These are phyloP conservation scores for Mallotus nudiflorus DNA, from an alignment of 345 rosid species.

Conservation along the genomic window DNA sequence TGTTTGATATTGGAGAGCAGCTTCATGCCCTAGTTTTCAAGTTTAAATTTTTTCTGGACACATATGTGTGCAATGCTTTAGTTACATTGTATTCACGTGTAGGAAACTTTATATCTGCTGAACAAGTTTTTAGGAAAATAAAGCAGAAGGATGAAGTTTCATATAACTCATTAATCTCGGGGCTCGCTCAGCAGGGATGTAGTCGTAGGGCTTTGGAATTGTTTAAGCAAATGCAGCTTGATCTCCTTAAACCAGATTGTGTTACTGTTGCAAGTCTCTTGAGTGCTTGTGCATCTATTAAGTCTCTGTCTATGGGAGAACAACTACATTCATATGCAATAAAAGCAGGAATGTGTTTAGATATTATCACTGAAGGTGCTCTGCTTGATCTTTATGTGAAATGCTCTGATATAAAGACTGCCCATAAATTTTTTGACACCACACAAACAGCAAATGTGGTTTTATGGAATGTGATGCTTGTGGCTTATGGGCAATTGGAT, in stretches of 20 bases:
- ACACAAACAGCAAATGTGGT: slow-evolving; percentile 72
- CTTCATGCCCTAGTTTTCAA: slow-evolving; percentile 68
- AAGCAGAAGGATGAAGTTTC: slow-evolving; percentile 64
- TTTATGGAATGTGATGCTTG: slow-evolving; percentile 92
- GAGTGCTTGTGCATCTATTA: slow-evolving; percentile 61
- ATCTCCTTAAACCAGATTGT: slow-evolving; percentile 69
- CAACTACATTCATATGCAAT: slow-evolving; percentile 68
- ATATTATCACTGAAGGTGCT: slow-evolving; percentile 75
- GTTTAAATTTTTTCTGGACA: slow-evolving; percentile 69
- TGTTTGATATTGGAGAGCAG: slow-evolving; percentile 61
- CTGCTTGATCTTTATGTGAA: slow-evolving; percentile 84
- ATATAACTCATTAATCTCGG: slow-evolving; percentile 83
- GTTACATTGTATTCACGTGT: slow-evolving; percentile 68
- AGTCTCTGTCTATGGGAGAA: slow-evolving; percentile 49
- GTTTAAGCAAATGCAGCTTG: slow-evolving; percentile 70
- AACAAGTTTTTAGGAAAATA: slow-evolving; percentile 64
- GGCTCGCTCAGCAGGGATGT: slow-evolving; percentile 64
- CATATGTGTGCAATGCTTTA: slow-evolving; percentile 80
- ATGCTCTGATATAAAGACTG: slow-evolving; percentile 61
- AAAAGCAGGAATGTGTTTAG: slow-evolving; percentile 60
- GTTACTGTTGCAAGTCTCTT: slow-evolving; percentile 79
- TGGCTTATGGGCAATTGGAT: slow-evolving; percentile 68
- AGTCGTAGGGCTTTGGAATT: slow-evolving; percentile 60
- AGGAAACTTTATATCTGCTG: slow-evolving; percentile 59
- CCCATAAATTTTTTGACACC: slow-evolving; percentile 53